Base-by-base conservation (phyloP, 1,284 basidiomycete species). In the Inonotus hispidus region DNA sequence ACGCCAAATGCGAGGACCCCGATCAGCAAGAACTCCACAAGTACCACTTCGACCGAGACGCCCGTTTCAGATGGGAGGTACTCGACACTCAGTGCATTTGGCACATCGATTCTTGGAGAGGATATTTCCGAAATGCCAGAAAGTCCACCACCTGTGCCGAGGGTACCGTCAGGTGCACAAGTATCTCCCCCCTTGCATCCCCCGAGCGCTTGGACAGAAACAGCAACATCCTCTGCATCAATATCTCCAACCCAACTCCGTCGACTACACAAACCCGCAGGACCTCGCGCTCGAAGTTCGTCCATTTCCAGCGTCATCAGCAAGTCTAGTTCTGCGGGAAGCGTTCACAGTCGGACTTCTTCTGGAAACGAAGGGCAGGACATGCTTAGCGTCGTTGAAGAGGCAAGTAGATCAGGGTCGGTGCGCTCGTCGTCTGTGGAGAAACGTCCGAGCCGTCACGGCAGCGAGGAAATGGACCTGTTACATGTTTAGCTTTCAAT, bases 201-300 rank as follows among this genome's bases (percentile, higher is more conserved):
- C 27, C 55, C 49, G 27, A 62, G 56, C 41, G 35, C 60, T 10
- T 62, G 54, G 60, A 53, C 32, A 7, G 39, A 13, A 1, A 8
- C 29, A 4, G n/a, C 29, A 4, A n/a, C 41, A 21, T 25, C 58
- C 3, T 45, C 52, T 21, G 5, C 21, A 13, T 49, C 16, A n/a
- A 60, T 21, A 38, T 43, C n/a, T 14, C 41, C 38, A 1, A 27
- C 2, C 14, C 21, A 43, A 23, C 32, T 53, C 16, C 23, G 10
- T 50, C 60, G 60, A 11, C 6, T 56, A 27, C 56, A 58, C 38
- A 52, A 41, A 19, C 60, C 60, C 21, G 23, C 52, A 2, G 60
- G 60, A 13, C 60, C 60, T n/a, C 55, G 60, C 16, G 55, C 54
- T 6, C 49, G 60, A 10, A 62, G 56, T 50, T 46, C 19, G 19